Percentiles rank a stretch among this genome's conserved stretches.
Evolutionary conservation across 768 basidiomycete species (phyloP).

Genomic region (Agaricus blazei): DNA sequence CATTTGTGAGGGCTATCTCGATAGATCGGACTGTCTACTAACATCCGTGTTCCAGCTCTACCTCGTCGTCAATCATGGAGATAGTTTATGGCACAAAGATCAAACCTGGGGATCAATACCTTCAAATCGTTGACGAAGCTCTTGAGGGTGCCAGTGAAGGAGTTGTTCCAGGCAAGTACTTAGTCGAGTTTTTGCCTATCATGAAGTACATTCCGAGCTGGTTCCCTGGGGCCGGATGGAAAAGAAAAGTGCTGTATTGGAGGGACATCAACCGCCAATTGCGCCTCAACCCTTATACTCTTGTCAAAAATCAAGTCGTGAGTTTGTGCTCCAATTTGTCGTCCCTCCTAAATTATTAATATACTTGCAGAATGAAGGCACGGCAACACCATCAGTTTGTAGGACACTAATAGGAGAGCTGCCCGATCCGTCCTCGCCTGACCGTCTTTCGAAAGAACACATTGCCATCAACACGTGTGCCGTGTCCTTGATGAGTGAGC

Average conservation of each 20-base stretch:
- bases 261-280: conserved; percentile 20
- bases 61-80: conserved; percentile 18
- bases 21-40: background rate
- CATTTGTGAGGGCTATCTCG: background rate
- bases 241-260: conserved; percentile 28
- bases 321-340: background rate
- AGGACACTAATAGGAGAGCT: conserved; percentile 3
- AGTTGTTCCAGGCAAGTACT: conserved; percentile 24
- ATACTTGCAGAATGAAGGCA: background rate
- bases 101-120: conserved; percentile 27
- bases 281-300: conserved; percentile 27
- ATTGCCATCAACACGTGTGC: conserved; percentile 6
- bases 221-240: conserved; percentile 34
- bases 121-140: conserved; percentile 24
- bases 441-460: background rate
- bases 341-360: background rate
- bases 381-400: background rate
- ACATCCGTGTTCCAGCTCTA: background rate
- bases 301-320: conserved; percentile 26
- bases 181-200: conserved; percentile 29
- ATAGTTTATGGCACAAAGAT: conserved; percentile 29
- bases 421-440: conserved; percentile 1
- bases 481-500: conserved; percentile 5
- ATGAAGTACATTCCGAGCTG: conserved; percentile 33
- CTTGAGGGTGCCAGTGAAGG: conserved; percentile 21